These are phyloP conservation scores for Apocynum venetum DNA, from an alignment of 257 asterid species.

Conservation along the genomic window DNA sequence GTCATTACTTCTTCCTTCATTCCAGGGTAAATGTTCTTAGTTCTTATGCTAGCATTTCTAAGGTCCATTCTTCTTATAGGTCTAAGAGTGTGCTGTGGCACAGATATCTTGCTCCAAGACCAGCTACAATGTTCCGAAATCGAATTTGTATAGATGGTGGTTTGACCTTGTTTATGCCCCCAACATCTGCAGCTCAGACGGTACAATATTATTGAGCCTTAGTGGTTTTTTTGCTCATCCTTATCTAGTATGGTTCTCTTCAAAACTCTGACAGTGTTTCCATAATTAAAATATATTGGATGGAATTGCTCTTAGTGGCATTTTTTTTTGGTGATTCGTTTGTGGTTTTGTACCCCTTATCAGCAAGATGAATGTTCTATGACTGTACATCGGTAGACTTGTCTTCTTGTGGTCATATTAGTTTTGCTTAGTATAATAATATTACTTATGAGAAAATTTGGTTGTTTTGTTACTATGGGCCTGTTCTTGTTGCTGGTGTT, in stretches of 20 bases:
- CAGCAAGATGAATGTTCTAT: no score
- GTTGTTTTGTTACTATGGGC: not conserved
- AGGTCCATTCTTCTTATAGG: conserved; percentile 16
- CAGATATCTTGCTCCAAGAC: conserved; percentile 98
- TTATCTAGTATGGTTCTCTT: not conserved
- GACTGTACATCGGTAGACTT: no score
- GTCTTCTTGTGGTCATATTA: no score
- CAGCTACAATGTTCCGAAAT: conserved; percentile 83
- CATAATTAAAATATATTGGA: no score
- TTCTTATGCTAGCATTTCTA: conserved; percentile 6
- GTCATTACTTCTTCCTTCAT: conserved; percentile 90
- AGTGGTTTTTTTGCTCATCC: conserved; percentile 2
- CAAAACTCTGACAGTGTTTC: no score
- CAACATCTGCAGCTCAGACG: conserved; percentile 87
- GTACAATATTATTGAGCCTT: conserved; percentile 26
- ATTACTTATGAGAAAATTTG: not conserved
- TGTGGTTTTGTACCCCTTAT: no score
- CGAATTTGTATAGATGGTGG: conserved; percentile 89
- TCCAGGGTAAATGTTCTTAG: conserved; percentile 60
- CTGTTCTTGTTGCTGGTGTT: no score
- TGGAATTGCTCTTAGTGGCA: no score
- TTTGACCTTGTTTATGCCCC: conserved; percentile 91
- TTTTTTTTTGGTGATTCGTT: no score
- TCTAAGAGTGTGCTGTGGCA: conserved; percentile 16
- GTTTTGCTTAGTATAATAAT: not conserved